These are phyloP conservation scores for Hyphopichia wangnamkhiaoensis DNA, from an alignment of 1,139 yeast species.

Conservation along the genomic window DNA sequence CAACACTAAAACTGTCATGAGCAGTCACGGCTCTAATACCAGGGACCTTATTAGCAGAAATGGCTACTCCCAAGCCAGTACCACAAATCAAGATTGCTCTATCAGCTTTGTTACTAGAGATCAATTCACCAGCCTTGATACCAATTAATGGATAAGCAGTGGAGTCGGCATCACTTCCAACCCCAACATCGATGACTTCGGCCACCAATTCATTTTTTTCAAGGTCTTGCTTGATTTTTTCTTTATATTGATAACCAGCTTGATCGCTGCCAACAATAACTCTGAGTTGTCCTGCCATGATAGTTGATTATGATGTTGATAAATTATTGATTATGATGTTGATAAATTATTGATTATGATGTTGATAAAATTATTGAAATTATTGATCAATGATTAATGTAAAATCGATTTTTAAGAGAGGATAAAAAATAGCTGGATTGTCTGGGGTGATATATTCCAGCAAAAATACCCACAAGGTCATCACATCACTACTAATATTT, in stretches of 20 bases:
- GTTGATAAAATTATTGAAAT: background rate
- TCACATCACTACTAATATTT: too few species aligned
- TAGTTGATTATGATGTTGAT: background rate
- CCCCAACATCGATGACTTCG: conserved; percentile 42
- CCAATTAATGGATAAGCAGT: conserved; percentile 46
- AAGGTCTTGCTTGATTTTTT: conserved; percentile 35
- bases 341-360: background rate
- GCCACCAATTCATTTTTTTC: conserved; percentile 28
- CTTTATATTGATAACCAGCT: conserved; percentile 48
- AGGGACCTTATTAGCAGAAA: conserved; percentile 46
- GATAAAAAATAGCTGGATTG: background rate
- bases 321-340: background rate
- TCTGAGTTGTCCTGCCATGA: conserved; percentile 13
- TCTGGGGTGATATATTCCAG: too few species aligned
- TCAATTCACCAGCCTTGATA: conserved; percentile 41
- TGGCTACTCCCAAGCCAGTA: conserved; percentile 50
- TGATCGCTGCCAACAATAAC: conserved; percentile 44
- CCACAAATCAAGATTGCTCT: conserved; percentile 48
- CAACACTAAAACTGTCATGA: conserved; percentile 48
- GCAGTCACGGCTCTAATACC: conserved; percentile 53
- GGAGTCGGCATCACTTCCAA: conserved; percentile 21
- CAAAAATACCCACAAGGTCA: too few species aligned
- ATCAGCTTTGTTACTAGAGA: conserved; percentile 39
- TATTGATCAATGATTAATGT: background rate
- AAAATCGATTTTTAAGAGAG: too few species aligned